Evolutionary conservation across 2,329 filamentous ascomycete genomes (phyloP).

Genomic region (Metarhizium anisopliae): DNA sequence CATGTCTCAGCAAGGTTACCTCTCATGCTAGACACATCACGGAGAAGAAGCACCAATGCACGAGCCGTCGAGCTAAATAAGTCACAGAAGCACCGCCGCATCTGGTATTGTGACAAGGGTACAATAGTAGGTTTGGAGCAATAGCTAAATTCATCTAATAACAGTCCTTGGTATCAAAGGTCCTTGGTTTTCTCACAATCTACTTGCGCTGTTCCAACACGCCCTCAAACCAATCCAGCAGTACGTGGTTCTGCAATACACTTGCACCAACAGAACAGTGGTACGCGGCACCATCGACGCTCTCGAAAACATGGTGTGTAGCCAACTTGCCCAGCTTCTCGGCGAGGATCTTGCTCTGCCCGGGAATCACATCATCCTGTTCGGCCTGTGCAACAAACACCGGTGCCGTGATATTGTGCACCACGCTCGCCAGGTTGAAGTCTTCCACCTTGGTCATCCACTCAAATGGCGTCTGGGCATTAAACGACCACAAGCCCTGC

Average conservation of each 20-base stretch:
- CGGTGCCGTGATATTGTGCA: conserved; percentile 11
- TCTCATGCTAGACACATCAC: too few species aligned
- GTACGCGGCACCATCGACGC: neutral
- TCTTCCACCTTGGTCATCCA: conserved; percentile 9
- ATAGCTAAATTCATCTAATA: too few species aligned
- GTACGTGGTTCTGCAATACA: neutral
- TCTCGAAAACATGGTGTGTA: neutral
- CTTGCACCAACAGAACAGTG: neutral
- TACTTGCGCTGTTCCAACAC: neutral
- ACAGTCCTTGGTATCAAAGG: too few species aligned
- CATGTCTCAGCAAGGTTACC: too few species aligned
- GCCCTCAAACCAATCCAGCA: neutral
- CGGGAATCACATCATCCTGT: conserved; percentile 7
- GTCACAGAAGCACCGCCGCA: too few species aligned
- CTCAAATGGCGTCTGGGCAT: conserved; percentile 11
- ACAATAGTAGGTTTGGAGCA: too few species aligned
- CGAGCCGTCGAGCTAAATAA: too few species aligned
- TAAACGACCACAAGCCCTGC: conserved; percentile 18
- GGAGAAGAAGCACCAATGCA: too few species aligned
- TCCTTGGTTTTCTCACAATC: too few species aligned
- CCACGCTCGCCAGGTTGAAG: conserved; percentile 11
- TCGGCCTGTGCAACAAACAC: conserved; percentile 13
- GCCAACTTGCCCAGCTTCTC: conserved; percentile 5
- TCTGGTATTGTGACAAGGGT: too few species aligned
- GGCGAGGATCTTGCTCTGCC: neutral